A percentile compares a stretch with the other conserved stretches of the same genome.
Conservation (phyloP, 768 basidiomycete genomes). For the Sistotremastrum suecicum region DNA sequence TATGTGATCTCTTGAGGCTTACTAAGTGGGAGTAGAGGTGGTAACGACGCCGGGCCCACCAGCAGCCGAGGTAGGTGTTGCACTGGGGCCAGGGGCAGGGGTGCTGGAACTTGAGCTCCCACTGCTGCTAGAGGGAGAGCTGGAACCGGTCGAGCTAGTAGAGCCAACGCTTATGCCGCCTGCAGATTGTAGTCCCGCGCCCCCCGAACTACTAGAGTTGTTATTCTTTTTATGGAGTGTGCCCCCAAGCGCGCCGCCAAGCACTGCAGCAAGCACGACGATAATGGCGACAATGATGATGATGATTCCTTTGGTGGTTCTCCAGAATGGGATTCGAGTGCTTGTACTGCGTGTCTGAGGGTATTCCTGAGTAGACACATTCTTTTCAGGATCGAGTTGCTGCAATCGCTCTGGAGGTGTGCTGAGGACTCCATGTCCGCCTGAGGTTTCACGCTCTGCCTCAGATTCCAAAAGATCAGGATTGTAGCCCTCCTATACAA, state of each 20-base stretch:
- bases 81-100: no score
- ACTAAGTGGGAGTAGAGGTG: no score
- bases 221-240: slow-evolving; percentile 19
- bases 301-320: slow-evolving; percentile 30
- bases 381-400: neutral
- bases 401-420: neutral
- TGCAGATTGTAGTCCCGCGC: neutral
- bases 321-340: slow-evolving; percentile 28
- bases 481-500: slow-evolving; percentile 6
- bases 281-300: slow-evolving; percentile 22
- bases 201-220: neutral
- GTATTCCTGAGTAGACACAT: neutral
- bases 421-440: neutral
- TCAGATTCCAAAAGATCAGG: slow-evolving; percentile 3
- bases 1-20: no score
- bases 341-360: neutral
- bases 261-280: slow-evolving; percentile 33
- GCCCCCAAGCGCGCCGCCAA: slow-evolving; percentile 48
- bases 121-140: no score
- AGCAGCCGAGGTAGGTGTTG: no score
- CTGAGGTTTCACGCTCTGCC: neutral
- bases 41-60: no score
- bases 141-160: no score
- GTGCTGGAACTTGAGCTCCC: no score
- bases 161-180: neutral